Percentiles rank a stretch among this genome's conserved stretches.
These are phyloP conservation scores for Cynara cardunculus DNA, from an alignment of 129 eudicot genomes.

Conservation along the genomic window DNA sequence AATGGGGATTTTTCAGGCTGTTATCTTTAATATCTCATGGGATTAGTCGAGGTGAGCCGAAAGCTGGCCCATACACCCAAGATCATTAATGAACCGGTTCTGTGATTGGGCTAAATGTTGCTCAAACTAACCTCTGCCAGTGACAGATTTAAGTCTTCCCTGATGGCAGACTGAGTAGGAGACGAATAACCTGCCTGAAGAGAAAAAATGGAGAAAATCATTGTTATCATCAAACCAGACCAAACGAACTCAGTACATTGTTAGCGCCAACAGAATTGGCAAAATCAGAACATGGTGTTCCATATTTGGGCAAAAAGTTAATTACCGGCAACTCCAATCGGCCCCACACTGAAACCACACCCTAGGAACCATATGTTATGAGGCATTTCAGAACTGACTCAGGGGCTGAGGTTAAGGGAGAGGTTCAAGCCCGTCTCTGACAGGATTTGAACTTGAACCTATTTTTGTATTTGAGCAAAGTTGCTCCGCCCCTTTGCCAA, in stretches of 20 bases:
- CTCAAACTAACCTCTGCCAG: slow-evolving; percentile 56
- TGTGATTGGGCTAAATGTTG: slow-evolving; percentile 1
- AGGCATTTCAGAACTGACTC: not conserved
- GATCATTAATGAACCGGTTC: not conserved
- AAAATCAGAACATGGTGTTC: not conserved
- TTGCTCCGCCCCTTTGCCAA: not conserved
- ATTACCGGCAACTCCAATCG: not conserved
- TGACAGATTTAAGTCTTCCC: slow-evolving; percentile 61
- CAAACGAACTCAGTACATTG: not conserved
- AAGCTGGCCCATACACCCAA: not conserved
- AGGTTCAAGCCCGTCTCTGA: not conserved
- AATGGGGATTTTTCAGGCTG: not conserved
- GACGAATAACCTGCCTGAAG: slow-evolving; percentile 91
- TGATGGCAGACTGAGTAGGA: slow-evolving; percentile 75
- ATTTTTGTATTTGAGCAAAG: not conserved
- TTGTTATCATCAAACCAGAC: slow-evolving; percentile 1
- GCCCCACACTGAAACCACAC: not conserved
- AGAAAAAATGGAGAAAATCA: not conserved
- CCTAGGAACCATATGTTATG: not conserved
- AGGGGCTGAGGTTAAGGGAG: not conserved
- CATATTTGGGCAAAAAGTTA: not conserved
- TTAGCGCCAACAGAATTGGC: slow-evolving; percentile 11
- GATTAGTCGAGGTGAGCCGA: not conserved
- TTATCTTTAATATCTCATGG: not conserved
- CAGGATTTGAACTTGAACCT: not conserved